A percentile compares a stretch with the other conserved stretches of the same genome.
Evolutionary conservation across 371 early-diverging fungal genomes (phyloP).

Genomic region (Mucor sp.): DNA sequence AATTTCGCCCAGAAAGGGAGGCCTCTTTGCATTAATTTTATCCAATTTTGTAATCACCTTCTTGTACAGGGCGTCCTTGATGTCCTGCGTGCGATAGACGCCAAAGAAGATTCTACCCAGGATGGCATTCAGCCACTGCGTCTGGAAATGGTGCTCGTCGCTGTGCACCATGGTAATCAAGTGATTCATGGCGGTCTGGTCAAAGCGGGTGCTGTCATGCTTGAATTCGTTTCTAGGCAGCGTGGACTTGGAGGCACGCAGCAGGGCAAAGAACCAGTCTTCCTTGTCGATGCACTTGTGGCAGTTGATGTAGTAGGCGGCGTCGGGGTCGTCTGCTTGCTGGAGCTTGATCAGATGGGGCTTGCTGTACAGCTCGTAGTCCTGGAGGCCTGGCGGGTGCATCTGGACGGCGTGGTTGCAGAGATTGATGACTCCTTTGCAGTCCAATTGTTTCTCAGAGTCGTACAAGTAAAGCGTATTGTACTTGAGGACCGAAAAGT

Average conservation of each 20-base stretch:
- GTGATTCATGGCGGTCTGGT: slow-evolving; percentile 56
- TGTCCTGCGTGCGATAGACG: slow-evolving; percentile 66
- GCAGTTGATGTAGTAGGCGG: slow-evolving; percentile 57
- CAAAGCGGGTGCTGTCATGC: slow-evolving; percentile 53
- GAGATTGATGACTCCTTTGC: slow-evolving; percentile 74
- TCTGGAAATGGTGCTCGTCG: slow-evolving; percentile 65
- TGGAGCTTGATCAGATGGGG: slow-evolving; percentile 55
- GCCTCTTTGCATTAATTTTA: slow-evolving; percentile 68
- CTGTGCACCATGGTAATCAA: slow-evolving; percentile 60
- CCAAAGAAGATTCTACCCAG: slow-evolving; percentile 80
- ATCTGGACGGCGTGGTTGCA: slow-evolving; percentile 66
- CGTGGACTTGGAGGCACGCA: slow-evolving; percentile 43
- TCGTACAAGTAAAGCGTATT: slow-evolving; percentile 84
- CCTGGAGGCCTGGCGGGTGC: slow-evolving; percentile 61
- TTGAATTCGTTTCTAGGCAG: background rate
- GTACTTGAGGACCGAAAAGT: slow-evolving; percentile 79
- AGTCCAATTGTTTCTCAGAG: slow-evolving; percentile 78
- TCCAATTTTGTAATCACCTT: slow-evolving; percentile 70
- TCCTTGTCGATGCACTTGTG: slow-evolving; percentile 79
- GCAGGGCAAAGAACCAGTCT: slow-evolving; percentile 80
- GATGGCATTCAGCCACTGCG: slow-evolving; percentile 90
- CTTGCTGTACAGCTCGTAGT: slow-evolving; percentile 62
- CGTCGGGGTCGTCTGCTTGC: background rate
- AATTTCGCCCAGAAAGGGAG: slow-evolving; percentile 82
- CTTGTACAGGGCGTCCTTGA: slow-evolving; percentile 61